Conservation (phyloP, 306 rosid species). For the Prinsepia uniflora region DNA sequence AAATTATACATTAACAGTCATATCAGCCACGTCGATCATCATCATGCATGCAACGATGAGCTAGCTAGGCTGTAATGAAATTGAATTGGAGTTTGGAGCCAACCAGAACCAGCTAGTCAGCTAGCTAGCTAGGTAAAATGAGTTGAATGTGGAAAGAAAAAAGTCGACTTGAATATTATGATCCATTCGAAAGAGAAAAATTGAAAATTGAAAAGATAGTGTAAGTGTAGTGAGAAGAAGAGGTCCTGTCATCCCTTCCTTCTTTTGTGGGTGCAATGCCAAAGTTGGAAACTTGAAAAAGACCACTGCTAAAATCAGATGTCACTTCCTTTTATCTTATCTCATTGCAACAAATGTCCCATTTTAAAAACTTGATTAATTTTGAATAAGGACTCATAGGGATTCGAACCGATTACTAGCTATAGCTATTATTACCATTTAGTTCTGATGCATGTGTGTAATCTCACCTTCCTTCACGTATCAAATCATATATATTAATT, state of each 20-base stretch:
- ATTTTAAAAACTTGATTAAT: too few relatives aligned
- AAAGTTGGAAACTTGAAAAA: slow-evolving; percentile 57
- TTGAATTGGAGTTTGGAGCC: slow-evolving; percentile 12
- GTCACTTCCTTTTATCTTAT: slow-evolving; percentile 42
- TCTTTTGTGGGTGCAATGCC: slow-evolving; percentile 83
- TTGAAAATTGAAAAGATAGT: slow-evolving; percentile 7
- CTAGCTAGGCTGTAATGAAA: neutral
- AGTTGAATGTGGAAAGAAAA: neutral
- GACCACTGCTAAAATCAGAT: slow-evolving; percentile 57
- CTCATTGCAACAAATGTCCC: too few relatives aligned
- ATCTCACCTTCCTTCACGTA: too few relatives aligned
- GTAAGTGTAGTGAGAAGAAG: slow-evolving; percentile 54
- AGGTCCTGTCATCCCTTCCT: slow-evolving; percentile 53
- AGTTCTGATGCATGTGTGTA: too few relatives aligned
- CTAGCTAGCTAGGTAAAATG: neutral
- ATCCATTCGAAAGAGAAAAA: slow-evolving; percentile 1
- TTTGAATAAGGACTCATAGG: too few relatives aligned
- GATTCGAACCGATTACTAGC: too few relatives aligned
- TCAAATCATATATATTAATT: too few relatives aligned
- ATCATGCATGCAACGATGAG: neutral
- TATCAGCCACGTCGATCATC: neutral
- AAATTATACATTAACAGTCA: too few relatives aligned
- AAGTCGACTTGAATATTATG: neutral
- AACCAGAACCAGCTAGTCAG: slow-evolving; percentile 4
- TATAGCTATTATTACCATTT: too few relatives aligned